Conservation (phyloP, 306 rosid genomes). For the Ammopiptanthus mongolicus region DNA sequence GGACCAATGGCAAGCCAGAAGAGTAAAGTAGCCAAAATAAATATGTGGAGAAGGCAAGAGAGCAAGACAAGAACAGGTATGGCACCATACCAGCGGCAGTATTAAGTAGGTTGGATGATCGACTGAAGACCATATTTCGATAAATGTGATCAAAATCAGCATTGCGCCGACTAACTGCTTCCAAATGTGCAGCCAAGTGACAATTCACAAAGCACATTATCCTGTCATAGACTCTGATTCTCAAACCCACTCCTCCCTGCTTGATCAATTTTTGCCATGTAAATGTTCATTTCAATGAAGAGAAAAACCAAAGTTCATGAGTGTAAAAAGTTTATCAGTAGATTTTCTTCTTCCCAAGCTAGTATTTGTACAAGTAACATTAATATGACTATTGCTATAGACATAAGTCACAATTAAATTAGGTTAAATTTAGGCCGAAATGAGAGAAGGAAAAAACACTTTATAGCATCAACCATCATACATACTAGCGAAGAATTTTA, state of each 20-base stretch:
- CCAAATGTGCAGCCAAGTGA: slow-evolving; percentile 99
- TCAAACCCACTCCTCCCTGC: slow-evolving; percentile 99
- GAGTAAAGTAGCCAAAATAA: slow-evolving; percentile 94
- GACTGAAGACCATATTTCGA: slow-evolving; percentile 86
- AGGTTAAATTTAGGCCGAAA: not conserved
- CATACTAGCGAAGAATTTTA: not conserved
- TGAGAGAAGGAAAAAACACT: not conserved
- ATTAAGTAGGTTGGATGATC: slow-evolving; percentile 75
- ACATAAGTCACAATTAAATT: not conserved
- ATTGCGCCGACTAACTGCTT: slow-evolving; percentile 93
- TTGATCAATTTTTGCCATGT: slow-evolving; percentile 30
- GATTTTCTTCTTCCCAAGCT: not conserved
- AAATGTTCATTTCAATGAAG: slow-evolving; percentile 21
- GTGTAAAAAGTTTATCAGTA: slow-evolving; percentile 2
- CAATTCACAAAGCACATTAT: slow-evolving; percentile 99
- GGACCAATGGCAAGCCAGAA: slow-evolving; percentile 89
- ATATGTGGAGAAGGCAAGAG: slow-evolving; percentile 88
- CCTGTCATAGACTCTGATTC: slow-evolving; percentile 91
- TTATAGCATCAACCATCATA: not conserved
- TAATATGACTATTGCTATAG: not conserved
- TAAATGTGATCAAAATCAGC: slow-evolving; percentile 97
- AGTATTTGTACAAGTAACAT: not conserved
- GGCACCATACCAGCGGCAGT: slow-evolving; percentile 90
- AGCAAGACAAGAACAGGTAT: slow-evolving; percentile 80
- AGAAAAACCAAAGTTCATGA: not conserved